phyloP scores from a whole-genome alignment of 345 rosid genomes.

The Brassica napus region DNA sequence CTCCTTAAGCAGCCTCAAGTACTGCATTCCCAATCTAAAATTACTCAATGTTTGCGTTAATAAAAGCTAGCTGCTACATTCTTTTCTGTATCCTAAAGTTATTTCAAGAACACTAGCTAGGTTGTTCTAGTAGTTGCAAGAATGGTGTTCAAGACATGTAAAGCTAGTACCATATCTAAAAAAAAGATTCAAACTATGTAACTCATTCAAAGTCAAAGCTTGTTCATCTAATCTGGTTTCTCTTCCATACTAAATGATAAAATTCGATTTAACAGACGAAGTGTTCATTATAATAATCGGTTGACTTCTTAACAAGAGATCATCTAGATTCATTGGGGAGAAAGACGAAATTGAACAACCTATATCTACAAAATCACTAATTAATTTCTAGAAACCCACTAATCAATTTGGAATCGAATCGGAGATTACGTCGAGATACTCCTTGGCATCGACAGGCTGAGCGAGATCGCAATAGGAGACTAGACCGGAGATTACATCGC shows the following conservation, averaged over 20 bases:
- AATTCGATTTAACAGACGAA: background rate
- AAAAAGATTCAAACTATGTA: background rate
- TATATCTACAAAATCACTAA: background rate
- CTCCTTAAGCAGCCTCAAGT: background rate
- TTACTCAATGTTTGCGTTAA: constrained; percentile 4
- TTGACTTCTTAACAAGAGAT: background rate
- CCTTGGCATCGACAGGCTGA: constrained; percentile 90
- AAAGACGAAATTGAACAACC: background rate
- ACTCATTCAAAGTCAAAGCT: background rate
- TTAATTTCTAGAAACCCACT: background rate
- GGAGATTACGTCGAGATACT: constrained; percentile 77
- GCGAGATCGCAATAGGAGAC: constrained; percentile 93
- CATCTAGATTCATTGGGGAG: background rate
- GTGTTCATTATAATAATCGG: background rate
- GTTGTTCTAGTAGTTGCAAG: background rate
- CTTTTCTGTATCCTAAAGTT: background rate
- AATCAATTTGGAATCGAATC: background rate
- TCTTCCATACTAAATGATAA: background rate
- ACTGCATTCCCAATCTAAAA: background rate
- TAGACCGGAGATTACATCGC: constrained; percentile 77
- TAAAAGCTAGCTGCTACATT: background rate
- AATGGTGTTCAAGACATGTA: constrained; percentile 12
- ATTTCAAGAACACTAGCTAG: constrained; percentile 16
- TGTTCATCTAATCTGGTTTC: background rate
- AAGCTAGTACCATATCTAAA: constrained; percentile 1